A percentile compares a stretch with the other conserved stretches of the same genome.
phyloP scores from a whole-genome alignment of 345 rosid genomes.

The Populus davidiana region DNA sequence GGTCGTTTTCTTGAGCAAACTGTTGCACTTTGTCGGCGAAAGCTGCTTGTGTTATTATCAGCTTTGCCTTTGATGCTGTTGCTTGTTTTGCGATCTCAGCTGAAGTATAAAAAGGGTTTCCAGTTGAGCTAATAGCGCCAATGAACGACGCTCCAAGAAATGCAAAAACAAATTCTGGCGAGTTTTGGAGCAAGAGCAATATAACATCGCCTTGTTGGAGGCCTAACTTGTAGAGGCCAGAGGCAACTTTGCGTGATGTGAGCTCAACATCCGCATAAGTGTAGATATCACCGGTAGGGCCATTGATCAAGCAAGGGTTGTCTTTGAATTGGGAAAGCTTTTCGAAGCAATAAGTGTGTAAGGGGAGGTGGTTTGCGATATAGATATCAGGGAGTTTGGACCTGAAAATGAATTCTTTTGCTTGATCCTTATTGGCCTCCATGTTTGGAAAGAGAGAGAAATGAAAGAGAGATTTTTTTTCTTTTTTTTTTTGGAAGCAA shows the following conservation, averaged over 20 bases:
- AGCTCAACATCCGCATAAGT: slow-evolving; percentile 74
- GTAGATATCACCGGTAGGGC: slow-evolving; percentile 51
- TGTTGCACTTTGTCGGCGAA: slow-evolving; percentile 53
- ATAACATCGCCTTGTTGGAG: slow-evolving; percentile 59
- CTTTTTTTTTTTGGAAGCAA: background rate
- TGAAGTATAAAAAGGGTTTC: slow-evolving; percentile 78
- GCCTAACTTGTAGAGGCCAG: slow-evolving; percentile 55
- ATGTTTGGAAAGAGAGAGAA: slow-evolving; percentile 2
- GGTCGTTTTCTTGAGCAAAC: slow-evolving; percentile 25
- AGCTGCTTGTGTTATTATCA: slow-evolving; percentile 59
- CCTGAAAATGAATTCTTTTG: slow-evolving; percentile 51
- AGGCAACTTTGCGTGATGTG: slow-evolving; percentile 52
- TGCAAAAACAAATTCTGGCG: slow-evolving; percentile 64
- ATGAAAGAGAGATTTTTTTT: background rate
- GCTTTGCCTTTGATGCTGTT: slow-evolving; percentile 44
- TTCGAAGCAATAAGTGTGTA: slow-evolving; percentile 63
- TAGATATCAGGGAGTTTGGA: slow-evolving; percentile 77
- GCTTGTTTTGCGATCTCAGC: slow-evolving; percentile 74
- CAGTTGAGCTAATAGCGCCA: slow-evolving; percentile 70
- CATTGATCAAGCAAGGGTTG: slow-evolving; percentile 73
- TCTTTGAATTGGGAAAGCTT: slow-evolving; percentile 40
- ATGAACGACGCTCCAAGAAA: slow-evolving; percentile 70
- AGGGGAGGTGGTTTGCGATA: slow-evolving; percentile 64
- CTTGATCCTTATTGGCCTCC: slow-evolving; percentile 25
- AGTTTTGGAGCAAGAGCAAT: slow-evolving; percentile 70